These are phyloP conservation scores for Talinum fruticosum DNA, from an alignment of 148 eudicot species.

Conservation along the genomic window DNA sequence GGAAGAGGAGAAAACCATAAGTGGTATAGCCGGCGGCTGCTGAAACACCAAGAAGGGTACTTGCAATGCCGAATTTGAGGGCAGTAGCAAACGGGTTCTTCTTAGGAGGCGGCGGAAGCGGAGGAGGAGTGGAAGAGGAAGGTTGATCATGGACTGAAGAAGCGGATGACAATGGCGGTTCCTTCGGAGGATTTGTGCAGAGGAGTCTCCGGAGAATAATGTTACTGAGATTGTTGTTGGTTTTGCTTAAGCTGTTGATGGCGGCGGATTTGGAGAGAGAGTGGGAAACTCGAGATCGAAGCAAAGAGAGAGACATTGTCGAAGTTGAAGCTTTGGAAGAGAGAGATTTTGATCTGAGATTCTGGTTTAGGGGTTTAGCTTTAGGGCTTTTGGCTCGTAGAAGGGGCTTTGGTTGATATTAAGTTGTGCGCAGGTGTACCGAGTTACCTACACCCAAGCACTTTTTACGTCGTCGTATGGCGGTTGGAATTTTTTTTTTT, in stretches of 20 bases:
- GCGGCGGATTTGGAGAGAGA: slow-evolving; percentile 8
- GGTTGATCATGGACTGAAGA: neutral
- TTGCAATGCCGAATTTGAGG: slow-evolving; percentile 19
- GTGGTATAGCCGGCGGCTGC: slow-evolving; percentile 27
- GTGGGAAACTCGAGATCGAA: slow-evolving; percentile 20
- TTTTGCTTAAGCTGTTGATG: neutral
- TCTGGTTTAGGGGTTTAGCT: too few relatives aligned
- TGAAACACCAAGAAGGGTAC: slow-evolving; percentile 14
- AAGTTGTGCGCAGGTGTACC: too few relatives aligned
- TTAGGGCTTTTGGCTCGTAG: too few relatives aligned
- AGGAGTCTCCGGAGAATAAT: slow-evolving; percentile 6
- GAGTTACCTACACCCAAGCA: too few relatives aligned
- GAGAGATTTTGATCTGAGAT: too few relatives aligned
- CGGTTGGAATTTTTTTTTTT: too few relatives aligned
- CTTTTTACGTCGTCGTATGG: too few relatives aligned
- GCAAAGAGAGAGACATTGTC: slow-evolving; percentile 20
- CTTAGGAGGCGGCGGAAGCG: slow-evolving; percentile 5
- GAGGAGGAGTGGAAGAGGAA: neutral
- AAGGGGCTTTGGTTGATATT: too few relatives aligned
- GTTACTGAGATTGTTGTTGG: slow-evolving; percentile 2
- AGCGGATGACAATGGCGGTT: slow-evolving; percentile 25
- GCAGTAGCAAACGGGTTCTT: slow-evolving; percentile 16
- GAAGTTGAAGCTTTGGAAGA: neutral
- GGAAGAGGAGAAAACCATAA: slow-evolving; percentile 21
- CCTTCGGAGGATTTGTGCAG: slow-evolving; percentile 17